Base-by-base conservation (phyloP, 371 early-diverging fungal species). In the Capillidium rhysosporum region DNA sequence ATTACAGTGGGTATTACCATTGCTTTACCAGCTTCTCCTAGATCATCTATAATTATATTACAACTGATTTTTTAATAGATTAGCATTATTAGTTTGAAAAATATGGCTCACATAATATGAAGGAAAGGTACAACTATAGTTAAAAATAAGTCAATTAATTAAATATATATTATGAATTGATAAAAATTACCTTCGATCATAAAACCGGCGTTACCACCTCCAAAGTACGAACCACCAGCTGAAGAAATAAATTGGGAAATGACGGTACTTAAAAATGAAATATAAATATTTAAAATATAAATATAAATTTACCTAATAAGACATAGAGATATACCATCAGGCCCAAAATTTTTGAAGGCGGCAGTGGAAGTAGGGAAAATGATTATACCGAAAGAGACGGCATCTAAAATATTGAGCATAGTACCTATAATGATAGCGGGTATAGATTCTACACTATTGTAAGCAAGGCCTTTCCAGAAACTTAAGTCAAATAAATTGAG, bases 311-410 rank as follows among this genome's bases (percentile, higher is more conserved):
- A 84, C 70, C 87, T 85, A 25, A 82, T 77, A 70, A 80, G 76
- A 60, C 86, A 94, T 85, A 94, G 92, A 56, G 87, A 81, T 44
- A 94, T 88, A 29, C 97, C 97, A 59, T 82, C 82, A 1, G 89
- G 80, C 2, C 89, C 95, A 61, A 89, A 76, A 1, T 69, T 61
- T 45, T 76, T 77, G 62, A 87, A 89, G 14, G 78, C 74, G 0
- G 84, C 72, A 21, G 82, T 72, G 34, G 77, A 70, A 9, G 82
- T 59, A 0, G 97, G 97, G 58, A 96, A 96, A 3, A 87, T 83
- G 59, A 96, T 92, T 66, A 91, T 47, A 72, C 81, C 91, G 65
- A 89, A 89, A 20, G 86, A 86, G 21, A 91, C 72, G 2, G 90
- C 90, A 63, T 96, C 97, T 40, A 96, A 68, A 24, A 96, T 58